Evolutionary conservation across 2,329 filamentous ascomycete species (phyloP).

Genomic region (Chrysoporthe puriensis): DNA sequence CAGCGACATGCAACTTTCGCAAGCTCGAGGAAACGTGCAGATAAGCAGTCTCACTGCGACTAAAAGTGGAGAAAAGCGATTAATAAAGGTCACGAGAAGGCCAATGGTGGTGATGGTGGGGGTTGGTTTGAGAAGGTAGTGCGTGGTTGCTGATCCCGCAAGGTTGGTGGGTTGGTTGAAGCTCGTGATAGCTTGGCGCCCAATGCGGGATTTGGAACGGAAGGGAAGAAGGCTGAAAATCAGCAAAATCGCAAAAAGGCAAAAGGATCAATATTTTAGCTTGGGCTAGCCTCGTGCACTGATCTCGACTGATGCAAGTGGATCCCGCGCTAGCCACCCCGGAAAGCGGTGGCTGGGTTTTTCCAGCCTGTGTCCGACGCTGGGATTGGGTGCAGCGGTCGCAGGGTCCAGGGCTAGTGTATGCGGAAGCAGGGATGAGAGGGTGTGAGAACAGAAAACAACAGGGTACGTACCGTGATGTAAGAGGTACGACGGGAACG

Average conservation of each 20-base stretch:
- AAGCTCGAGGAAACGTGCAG: neutral
- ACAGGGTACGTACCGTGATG: neutral
- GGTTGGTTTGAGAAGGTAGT: conserved; percentile 17
- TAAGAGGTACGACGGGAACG: neutral
- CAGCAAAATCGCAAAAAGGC: conserved; percentile 31
- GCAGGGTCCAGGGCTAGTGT: neutral
- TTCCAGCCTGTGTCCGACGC: conserved; percentile 16
- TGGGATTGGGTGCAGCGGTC: conserved; percentile 18
- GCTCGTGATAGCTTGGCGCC: conserved; percentile 34
- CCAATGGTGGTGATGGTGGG: conserved; percentile 16
- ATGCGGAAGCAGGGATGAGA: conserved; percentile 12
- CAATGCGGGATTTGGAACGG: conserved; percentile 28
- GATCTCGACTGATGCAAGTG: conserved; percentile 21
- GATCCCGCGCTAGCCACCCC: conserved; percentile 18
- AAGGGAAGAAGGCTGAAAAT: conserved; percentile 36
- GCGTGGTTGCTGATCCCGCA: conserved; percentile 21
- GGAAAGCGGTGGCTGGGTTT: conserved; percentile 29
- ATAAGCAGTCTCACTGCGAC: neutral
- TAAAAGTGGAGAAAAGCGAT: neutral
- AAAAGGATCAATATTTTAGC: conserved; percentile 30
- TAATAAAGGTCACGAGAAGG: conserved; percentile 20
- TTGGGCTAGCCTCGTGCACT: conserved; percentile 34
- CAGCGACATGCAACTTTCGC: conserved; percentile 31
- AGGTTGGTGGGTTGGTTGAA: conserved; percentile 26
- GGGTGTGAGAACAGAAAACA: neutral